Base-by-base conservation (phyloP, 495 filamentous ascomycete genomes). In the Penicillium paradoxum region DNA sequence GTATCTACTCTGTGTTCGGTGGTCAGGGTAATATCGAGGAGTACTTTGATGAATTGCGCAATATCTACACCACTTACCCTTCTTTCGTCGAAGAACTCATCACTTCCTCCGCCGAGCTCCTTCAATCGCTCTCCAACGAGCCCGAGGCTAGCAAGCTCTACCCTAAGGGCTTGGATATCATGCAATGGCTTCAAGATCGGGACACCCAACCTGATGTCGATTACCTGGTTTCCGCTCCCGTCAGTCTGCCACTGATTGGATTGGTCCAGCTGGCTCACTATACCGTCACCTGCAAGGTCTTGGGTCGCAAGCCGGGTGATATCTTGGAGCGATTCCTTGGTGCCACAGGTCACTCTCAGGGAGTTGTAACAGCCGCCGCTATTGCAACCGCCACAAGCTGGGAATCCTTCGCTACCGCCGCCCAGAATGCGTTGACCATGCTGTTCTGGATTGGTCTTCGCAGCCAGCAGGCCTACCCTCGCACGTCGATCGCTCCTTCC, bases 371-470 rank as follows among this genome's bases (percentile, higher is more conserved):
- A 13, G 93, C 95, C 13, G 91, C 91, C n/a, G 89, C 85, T 25
- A 93, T 95, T 45, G 87, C 95, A 4, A 86, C 90, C 2, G 86
- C 90, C 8, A 84, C 87, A 56, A 85, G 81, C 39, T 97, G 95
- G 95, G 88, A 95, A 53, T 87, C 86, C 2, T 97, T 95, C 60
- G 81, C 88, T 33, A 82, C 87, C 60, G 79, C 85, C 29, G 78
- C 90, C 30, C 86, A 79, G 45, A 80, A 87, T 62, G 87, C 91
- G 2, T 73, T 99, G 50, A 95, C 86, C 6, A 87, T 95, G 53
- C 86, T 99, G n/a, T 99, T 99, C 76, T 99, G 93, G 95, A 97
- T 99, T 57, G 95, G 95, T 56, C 82, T 91, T n/a, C 88, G 95
- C 57, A 96, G 92, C 67, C 95, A 99, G 65, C 95, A 99, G 67